Evolutionary conservation across 768 basidiomycete species (phyloP), one percentile per base, ranked within the genome.

Genomic region (Boletus rubroflammeus): DNA sequence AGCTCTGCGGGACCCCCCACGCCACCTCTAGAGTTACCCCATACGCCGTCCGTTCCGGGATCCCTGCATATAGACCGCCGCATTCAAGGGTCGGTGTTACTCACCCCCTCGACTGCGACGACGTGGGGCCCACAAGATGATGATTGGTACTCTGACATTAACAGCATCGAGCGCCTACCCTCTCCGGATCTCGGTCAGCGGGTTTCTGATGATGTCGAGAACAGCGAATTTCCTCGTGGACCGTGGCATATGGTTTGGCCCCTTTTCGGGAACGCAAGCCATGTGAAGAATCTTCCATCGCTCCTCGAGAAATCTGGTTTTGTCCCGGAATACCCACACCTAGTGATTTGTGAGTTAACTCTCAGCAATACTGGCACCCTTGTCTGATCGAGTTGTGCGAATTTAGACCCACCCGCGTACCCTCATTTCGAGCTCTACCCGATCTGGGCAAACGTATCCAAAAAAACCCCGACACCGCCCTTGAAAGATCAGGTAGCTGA

Each of bases 1-100:
- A 84, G 85, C 8, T 88, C 88, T 7, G 68, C 70, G 3, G 88
- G 88, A n/a, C 88, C 88, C 21, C 72, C 70, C 31, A 77, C 77
- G 46, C 67, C 69, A 47, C 75, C 76, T 41, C 66, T 72, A 13
- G 65, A 74, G 31, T 78, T 78, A 3, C 67, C 73, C 11, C 48
- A 68, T 7, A 73, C 75, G 10, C 74, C 69, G 56, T 69, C 70
- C 54, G 71, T 70, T 39, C 63, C 76, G 35, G 75, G 74, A 23
- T 88, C 86, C 11, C 69, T 87, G 14, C 81, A 85, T 63, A 60
- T 86, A 31, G 82, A 78, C 21, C 60, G 77, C 48, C 81, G 83
- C 8, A 53, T 75, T 43, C 70, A 74, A 54, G 82, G 81, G n/a
- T 86, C 85, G 5, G 81, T 84, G 23, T 75, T 76, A 48, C 71